Percentiles rank a stretch among this genome's conserved stretches.
These are phyloP conservation scores for Neopestalotiopsis rosae DNA, from an alignment of 2,329 filamentous ascomycete species.

Conservation along the genomic window DNA sequence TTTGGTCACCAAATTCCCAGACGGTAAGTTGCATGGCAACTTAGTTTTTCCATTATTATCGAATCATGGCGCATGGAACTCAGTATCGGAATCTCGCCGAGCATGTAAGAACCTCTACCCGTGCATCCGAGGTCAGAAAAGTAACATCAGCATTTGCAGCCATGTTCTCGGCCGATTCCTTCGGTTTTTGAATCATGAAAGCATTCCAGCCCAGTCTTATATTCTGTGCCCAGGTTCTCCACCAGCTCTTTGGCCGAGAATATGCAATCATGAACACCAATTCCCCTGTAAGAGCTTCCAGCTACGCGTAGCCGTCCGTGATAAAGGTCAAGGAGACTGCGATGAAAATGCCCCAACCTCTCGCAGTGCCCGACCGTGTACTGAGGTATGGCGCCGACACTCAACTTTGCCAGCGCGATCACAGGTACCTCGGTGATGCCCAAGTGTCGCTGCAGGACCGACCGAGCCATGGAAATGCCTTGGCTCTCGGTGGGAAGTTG, in stretches of 20 bases:
- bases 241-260: constrained; percentile 19
- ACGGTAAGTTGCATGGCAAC: no score
- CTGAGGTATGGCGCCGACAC: constrained; percentile 18
- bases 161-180: no score
- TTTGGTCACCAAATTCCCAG: no score
- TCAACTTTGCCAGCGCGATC: constrained; percentile 8
- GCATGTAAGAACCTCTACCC: no score
- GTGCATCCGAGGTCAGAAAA: no score
- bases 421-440: background rate
- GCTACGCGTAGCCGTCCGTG: constrained; percentile 19
- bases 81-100: no score
- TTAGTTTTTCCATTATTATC: no score
- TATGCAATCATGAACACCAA: constrained; percentile 22
- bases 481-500: constrained; percentile 16
- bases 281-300: constrained; percentile 20
- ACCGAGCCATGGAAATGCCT: constrained; percentile 17
- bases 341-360: constrained; percentile 14
- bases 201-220: constrained; percentile 20
- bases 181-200: background rate
- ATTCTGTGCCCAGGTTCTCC: constrained; percentile 11
- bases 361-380: constrained; percentile 21
- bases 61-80: no score
- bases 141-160: no score
- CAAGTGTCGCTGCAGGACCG: constrained; percentile 19
- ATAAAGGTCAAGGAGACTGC: constrained; percentile 12